Evolutionary conservation across 805 yeast species (phyloP).

Genomic region (Wickerhamiella azymoides): DNA sequence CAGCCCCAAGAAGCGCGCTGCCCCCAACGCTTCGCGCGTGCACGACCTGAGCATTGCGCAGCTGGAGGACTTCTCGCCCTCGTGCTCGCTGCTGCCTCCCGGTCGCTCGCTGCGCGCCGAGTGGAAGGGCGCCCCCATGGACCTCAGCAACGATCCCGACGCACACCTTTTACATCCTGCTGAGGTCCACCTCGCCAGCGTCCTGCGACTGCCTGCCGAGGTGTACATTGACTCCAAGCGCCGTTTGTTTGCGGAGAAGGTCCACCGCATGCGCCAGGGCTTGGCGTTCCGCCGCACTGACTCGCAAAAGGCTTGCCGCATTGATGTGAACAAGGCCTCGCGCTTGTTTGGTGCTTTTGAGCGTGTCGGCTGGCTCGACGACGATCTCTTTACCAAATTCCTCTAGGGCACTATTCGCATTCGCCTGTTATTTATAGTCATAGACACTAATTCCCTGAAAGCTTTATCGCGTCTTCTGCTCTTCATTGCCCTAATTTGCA

Average conservation of each 20-base stretch:
- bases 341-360: conserved; percentile 83
- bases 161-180: conserved; percentile 73
- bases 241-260: conserved; percentile 80
- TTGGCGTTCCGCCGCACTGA: conserved; percentile 89
- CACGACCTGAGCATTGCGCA: conserved; percentile 27
- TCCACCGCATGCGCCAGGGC: conserved; percentile 51
- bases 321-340: conserved; percentile 93
- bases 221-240: conserved; percentile 67
- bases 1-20: conserved; percentile 8
- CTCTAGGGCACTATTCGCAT: no score
- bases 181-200: conserved; percentile 72
- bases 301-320: conserved; percentile 94
- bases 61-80: conserved; percentile 75
- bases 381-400: conserved; percentile 45
- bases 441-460: neutral
- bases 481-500: no score
- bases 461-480: no score
- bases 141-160: conserved; percentile 64
- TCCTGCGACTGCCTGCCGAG: conserved; percentile 76
- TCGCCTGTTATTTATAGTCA: neutral
- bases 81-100: conserved; percentile 47
- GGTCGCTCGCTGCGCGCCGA: conserved; percentile 70
- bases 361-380: conserved; percentile 83
- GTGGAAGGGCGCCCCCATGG: conserved; percentile 99
- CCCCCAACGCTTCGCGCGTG: conserved; percentile 18